A percentile compares a stretch with the other conserved stretches of the same genome.
Conservation (phyloP, 768 basidiomycete species). For the Pleurotus tuber-regium region DNA sequence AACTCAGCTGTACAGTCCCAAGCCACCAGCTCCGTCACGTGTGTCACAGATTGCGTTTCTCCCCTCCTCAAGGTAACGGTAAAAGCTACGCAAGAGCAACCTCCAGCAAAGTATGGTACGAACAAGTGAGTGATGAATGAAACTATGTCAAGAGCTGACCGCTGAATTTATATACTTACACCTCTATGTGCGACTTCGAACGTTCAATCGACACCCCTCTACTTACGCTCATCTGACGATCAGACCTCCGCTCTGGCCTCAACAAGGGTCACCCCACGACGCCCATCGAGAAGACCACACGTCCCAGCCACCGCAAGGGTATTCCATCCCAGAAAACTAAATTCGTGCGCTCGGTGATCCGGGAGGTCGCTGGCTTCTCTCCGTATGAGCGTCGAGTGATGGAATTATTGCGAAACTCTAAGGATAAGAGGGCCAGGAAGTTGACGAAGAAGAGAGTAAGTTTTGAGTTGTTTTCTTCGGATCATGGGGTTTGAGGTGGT, state of each 20-base stretch:
- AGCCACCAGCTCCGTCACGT: slow-evolving; percentile 39
- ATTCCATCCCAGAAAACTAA: slow-evolving; percentile 85
- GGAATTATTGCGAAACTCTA: slow-evolving; percentile 97
- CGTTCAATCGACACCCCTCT: slow-evolving; percentile 11
- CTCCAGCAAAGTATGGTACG: slow-evolving; percentile 62
- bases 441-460: slow-evolving; percentile 96
- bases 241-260: slow-evolving; percentile 82
- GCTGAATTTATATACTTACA: too few relatives aligned
- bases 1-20: slow-evolving; percentile 54
- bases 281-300: slow-evolving; percentile 65
- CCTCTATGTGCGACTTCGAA: background rate
- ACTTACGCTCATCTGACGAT: slow-evolving; percentile 11
- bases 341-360: slow-evolving; percentile 89
- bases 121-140: slow-evolving; percentile 75
- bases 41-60: background rate
- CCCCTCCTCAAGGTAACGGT: too few relatives aligned
- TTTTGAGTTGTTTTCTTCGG: background rate
- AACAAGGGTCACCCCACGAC: slow-evolving; percentile 93
- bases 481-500: background rate
- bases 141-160: too few relatives aligned
- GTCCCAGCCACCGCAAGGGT: slow-evolving; percentile 93
- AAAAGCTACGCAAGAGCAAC: slow-evolving; percentile 5
- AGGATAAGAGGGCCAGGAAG: slow-evolving; percentile 99
- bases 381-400: slow-evolving; percentile 97
- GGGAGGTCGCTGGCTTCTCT: slow-evolving; percentile 97